Evolutionary conservation across 306 rosid genomes (phyloP).

Genomic region (Vigna trinervia): DNA sequence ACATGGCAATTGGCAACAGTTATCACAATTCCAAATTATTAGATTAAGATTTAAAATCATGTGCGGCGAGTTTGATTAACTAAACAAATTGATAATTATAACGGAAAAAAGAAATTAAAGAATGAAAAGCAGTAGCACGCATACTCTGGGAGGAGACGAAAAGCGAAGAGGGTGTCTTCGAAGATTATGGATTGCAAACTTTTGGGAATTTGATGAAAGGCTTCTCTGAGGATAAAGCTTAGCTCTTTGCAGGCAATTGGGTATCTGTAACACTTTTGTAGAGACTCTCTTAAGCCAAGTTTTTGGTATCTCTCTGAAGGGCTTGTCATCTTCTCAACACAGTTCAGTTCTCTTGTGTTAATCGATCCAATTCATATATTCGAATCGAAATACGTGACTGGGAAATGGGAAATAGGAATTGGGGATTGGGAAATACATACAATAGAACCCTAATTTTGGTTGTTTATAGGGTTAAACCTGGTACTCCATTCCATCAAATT

Average conservation of each 20-base stretch:
- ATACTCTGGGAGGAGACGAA: slow-evolving; percentile 83
- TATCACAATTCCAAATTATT: not conserved
- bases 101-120: not conserved
- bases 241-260: slow-evolving; percentile 79
- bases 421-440: not conserved
- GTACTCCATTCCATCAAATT: no score
- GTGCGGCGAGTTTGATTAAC: not conserved
- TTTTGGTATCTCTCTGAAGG: slow-evolving; percentile 62
- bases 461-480: no score
- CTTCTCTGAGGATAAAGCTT: slow-evolving; percentile 63
- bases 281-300: slow-evolving; percentile 54
- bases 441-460: not conserved
- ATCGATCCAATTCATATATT: not conserved
- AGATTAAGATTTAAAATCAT: not conserved
- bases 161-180: slow-evolving; percentile 78
- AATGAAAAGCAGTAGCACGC: slow-evolving; percentile 19
- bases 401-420: not conserved
- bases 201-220: slow-evolving; percentile 69
- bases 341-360: not conserved
- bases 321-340: slow-evolving; percentile 50
- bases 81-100: not conserved
- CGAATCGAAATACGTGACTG: not conserved
- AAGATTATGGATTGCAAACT: slow-evolving; percentile 66
- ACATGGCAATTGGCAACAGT: not conserved
- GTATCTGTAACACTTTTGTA: slow-evolving; percentile 56